These are phyloP conservation scores for Stylonectria norvegica DNA, from an alignment of 2,329 filamentous ascomycete species.

Conservation along the genomic window DNA sequence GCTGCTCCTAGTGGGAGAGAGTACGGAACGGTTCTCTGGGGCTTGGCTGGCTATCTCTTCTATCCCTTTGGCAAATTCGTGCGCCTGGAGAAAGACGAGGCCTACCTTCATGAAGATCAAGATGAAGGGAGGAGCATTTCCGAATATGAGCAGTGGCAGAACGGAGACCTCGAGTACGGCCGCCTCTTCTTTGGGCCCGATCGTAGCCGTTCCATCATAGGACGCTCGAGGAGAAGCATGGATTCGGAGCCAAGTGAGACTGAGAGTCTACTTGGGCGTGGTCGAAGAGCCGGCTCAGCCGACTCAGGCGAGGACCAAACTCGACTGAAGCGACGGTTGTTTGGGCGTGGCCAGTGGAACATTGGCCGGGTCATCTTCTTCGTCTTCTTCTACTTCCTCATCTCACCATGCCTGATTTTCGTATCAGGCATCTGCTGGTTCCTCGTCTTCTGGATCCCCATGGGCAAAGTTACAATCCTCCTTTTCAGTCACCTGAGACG, in stretches of 20 bases:
- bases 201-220: constrained; percentile 73
- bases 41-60: constrained; percentile 80
- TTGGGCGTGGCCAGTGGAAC: constrained; percentile 95
- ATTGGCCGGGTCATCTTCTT: constrained; percentile 94
- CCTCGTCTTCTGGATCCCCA: constrained; percentile 94
- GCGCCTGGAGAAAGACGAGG: constrained; percentile 87
- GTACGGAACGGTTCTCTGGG: constrained; percentile 82
- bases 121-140: constrained; percentile 95
- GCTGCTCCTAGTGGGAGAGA: constrained; percentile 76
- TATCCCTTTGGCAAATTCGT: constrained; percentile 98
- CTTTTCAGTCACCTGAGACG: constrained; percentile 88
- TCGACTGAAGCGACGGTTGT: constrained; percentile 74
- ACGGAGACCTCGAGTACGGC: constrained; percentile 91
- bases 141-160: constrained; percentile 99
- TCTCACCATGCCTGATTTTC: constrained; percentile 80
- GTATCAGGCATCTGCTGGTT: constrained; percentile 93
- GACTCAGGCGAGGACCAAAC: constrained; percentile 41
- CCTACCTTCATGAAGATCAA: constrained; percentile 89
- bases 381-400: constrained; percentile 88
- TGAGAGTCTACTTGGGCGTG: constrained; percentile 76
- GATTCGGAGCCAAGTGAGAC: constrained; percentile 83
- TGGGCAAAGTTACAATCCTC: constrained; percentile 91
- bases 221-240: constrained; percentile 80
- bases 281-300: constrained; percentile 52
- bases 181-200: constrained; percentile 92